phyloP scores from a whole-genome alignment of 306 rosid genomes.

The Cicer chorassanicum region DNA sequence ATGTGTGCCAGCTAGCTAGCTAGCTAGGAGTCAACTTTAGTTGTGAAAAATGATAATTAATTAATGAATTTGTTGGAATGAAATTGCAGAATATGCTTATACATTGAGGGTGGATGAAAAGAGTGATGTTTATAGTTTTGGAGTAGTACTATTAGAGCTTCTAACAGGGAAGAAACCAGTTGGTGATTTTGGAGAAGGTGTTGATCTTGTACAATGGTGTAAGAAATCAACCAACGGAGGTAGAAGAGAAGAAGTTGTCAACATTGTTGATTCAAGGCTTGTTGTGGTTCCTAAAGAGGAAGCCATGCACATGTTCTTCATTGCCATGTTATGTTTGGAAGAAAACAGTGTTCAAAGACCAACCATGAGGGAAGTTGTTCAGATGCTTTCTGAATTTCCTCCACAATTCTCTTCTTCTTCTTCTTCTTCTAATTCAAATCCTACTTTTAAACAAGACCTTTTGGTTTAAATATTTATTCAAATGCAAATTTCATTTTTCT shows the following conservation, averaged over 20 bases:
- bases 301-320: conserved; percentile 76
- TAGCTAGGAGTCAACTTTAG: too few relatives aligned
- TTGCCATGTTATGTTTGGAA: conserved; percentile 69
- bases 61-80: neutral
- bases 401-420: conserved; percentile 55
- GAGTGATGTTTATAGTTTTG: conserved; percentile 85
- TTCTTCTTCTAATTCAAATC: conserved; percentile 27
- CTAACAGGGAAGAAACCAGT: conserved; percentile 75
- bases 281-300: conserved; percentile 60
- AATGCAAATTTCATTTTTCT: neutral
- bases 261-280: conserved; percentile 59
- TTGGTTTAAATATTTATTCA: conserved; percentile 46
- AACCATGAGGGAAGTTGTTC: conserved; percentile 91
- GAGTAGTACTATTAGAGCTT: conserved; percentile 75
- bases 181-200: conserved; percentile 76
- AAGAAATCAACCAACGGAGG: conserved; percentile 60
- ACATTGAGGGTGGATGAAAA: conserved; percentile 83
- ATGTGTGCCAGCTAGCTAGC: too few relatives aligned
- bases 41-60: too few relatives aligned
- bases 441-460: conserved; percentile 56
- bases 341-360: conserved; percentile 84
- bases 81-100: conserved; percentile 75
- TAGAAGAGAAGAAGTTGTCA: conserved; percentile 50
- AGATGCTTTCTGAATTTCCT: conserved; percentile 80
- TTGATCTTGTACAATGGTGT: conserved; percentile 85